Conservation (phyloP, 768 basidiomycete species). For the Russula brevipes region DNA sequence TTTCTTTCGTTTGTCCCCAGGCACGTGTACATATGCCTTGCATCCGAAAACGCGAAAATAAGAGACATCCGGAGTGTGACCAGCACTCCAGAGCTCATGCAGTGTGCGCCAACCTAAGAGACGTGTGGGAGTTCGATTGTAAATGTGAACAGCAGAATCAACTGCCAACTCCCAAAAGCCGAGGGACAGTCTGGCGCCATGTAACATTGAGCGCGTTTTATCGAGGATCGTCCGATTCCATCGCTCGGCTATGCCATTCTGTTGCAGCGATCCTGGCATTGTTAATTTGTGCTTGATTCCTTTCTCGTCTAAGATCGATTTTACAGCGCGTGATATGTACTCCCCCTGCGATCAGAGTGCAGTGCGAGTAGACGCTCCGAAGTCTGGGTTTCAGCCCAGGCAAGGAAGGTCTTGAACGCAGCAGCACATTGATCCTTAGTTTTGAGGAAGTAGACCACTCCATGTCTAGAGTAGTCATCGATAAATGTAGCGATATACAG, state of each 20-base stretch:
- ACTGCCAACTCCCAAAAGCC: slow-evolving; percentile 40
- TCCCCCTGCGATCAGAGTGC: slow-evolving; percentile 42
- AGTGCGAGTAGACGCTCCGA: slow-evolving; percentile 31
- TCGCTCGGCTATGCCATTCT: slow-evolving; percentile 43
- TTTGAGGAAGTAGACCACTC: background rate
- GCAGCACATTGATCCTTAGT: background rate
- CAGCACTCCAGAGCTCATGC: slow-evolving; percentile 19
- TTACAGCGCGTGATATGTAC: slow-evolving; percentile 37
- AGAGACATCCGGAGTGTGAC: slow-evolving; percentile 21
- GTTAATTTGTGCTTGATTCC: slow-evolving; percentile 40
- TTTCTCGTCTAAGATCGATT: slow-evolving; percentile 29
- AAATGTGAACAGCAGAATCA: slow-evolving; percentile 34
- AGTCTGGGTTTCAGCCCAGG: slow-evolving; percentile 32
- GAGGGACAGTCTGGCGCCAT: slow-evolving; percentile 34
- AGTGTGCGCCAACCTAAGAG: slow-evolving; percentile 27
- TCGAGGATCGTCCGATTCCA: slow-evolving; percentile 38
- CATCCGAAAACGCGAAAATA: slow-evolving; percentile 17
- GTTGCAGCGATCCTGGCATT: slow-evolving; percentile 39
- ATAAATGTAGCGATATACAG: background rate
- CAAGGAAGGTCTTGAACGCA: background rate
- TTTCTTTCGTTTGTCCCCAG: background rate
- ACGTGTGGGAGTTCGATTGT: slow-evolving; percentile 33
- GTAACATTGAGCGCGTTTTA: slow-evolving; percentile 34
- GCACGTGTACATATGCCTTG: slow-evolving; percentile 15
- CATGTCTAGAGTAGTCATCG: background rate